Percentiles rank a stretch among this genome's conserved stretches.
phyloP scores from a whole-genome alignment of 192 early-diverging fungal species.

The Backusella psychrophila region DNA sequence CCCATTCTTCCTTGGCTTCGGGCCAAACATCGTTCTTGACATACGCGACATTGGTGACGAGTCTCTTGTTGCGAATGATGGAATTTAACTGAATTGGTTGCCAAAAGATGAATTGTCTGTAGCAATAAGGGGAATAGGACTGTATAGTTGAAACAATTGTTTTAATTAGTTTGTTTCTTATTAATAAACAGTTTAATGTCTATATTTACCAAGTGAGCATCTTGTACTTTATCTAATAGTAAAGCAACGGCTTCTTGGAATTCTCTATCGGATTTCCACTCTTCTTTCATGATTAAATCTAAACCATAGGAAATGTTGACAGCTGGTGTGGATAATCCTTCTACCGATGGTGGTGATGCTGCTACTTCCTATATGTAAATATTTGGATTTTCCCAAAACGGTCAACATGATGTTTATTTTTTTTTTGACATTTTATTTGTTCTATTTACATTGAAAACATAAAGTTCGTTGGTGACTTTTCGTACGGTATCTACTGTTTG shows the following conservation, averaged over 20 bases:
- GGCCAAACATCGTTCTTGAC: constrained; percentile 35
- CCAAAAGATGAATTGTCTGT: constrained; percentile 38
- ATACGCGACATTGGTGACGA: constrained; percentile 34
- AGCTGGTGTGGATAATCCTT: constrained; percentile 28
- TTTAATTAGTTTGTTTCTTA: background rate
- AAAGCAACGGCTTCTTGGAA: constrained; percentile 37
- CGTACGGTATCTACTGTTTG: constrained; percentile 34
- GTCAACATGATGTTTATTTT: background rate
- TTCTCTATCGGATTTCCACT: constrained; percentile 30
- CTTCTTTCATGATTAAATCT: constrained; percentile 22
- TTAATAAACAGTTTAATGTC: background rate
- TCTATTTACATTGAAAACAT: constrained; percentile 35
- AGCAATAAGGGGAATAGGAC: constrained; percentile 35
- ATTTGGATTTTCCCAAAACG: background rate
- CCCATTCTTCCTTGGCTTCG: constrained; percentile 32
- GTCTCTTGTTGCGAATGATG: constrained; percentile 16
- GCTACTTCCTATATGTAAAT: constrained; percentile 30
- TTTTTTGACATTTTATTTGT: background rate
- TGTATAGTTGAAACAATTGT: background rate
- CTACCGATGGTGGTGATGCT: constrained; percentile 21
- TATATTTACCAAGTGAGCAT: constrained; percentile 33
- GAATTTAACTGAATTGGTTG: constrained; percentile 38
- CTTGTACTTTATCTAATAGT: constrained; percentile 38
- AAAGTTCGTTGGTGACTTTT: constrained; percentile 30
- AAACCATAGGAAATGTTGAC: constrained; percentile 31